Evolutionary conservation across 2,329 filamentous ascomycete genomes (phyloP).

Genomic region (Pseudogymnoascus sp.): DNA sequence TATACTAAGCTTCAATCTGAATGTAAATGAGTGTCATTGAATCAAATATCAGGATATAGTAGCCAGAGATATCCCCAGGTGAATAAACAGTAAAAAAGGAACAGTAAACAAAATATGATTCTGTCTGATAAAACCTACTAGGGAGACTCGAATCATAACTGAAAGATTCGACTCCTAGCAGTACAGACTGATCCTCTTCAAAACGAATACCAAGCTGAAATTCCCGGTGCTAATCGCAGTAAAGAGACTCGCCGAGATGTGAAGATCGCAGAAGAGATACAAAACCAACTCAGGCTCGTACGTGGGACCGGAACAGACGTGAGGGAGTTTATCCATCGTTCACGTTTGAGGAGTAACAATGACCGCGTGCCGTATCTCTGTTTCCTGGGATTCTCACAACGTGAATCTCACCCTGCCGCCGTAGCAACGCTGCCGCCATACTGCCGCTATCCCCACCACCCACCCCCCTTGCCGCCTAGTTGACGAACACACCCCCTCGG

Average conservation of each 20-base stretch:
- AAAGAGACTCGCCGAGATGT: neutral
- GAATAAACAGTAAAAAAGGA: neutral
- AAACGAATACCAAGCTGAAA: neutral
- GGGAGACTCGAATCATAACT: neutral
- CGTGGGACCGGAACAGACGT: neutral
- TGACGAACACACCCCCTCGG: neutral
- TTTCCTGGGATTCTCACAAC: neutral
- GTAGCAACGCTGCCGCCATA: neutral
- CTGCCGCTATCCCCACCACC: neutral
- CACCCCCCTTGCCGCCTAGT: neutral
- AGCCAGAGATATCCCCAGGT: neutral
- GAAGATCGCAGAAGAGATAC: neutral
- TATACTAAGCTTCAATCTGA: neutral
- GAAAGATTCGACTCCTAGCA: neutral
- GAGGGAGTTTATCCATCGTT: neutral
- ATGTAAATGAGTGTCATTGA: neutral
- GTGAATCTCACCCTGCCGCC: neutral
- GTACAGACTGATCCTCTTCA: neutral
- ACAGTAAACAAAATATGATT: too few relatives aligned
- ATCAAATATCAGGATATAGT: neutral
- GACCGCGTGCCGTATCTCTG: neutral
- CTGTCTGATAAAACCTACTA: too few relatives aligned
- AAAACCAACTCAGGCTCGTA: neutral
- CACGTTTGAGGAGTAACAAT: neutral
- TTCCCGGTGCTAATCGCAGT: neutral